phyloP scores from a whole-genome alignment of 768 basidiomycete genomes.

The Hypholoma sublateritium region DNA sequence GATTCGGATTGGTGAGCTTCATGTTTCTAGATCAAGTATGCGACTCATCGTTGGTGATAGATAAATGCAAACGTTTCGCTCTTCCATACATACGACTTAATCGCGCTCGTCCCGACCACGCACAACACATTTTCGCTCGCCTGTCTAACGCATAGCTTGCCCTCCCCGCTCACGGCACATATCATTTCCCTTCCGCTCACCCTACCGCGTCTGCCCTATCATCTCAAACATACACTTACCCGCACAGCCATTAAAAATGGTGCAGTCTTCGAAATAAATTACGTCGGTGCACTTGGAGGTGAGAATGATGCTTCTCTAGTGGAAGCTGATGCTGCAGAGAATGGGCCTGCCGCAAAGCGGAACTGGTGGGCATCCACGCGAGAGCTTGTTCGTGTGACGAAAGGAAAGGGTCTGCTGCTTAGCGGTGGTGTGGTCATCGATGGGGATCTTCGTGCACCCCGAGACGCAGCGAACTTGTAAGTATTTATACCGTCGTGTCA shows the following conservation, averaged over 20 bases:
- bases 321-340: conserved; percentile 50
- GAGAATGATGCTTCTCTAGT: conserved; percentile 48
- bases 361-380: conserved; percentile 85
- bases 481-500: conserved; percentile 18
- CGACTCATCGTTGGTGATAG: conserved; percentile 34
- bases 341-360: conserved; percentile 56
- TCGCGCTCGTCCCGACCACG: conserved; percentile 76
- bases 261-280: conserved; percentile 79
- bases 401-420: conserved; percentile 74
- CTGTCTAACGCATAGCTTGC: conserved; percentile 76
- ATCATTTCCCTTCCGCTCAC: conserved; percentile 81
- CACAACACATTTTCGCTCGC: conserved; percentile 72
- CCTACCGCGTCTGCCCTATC: conserved; percentile 73
- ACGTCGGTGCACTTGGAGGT: conserved; percentile 70
- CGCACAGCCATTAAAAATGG: conserved; percentile 82
- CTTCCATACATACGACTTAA: conserved; percentile 70
- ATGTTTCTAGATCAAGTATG: neutral
- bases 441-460: conserved; percentile 66
- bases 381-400: conserved; percentile 78
- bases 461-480: conserved; percentile 77
- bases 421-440: conserved; percentile 65
- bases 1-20: conserved; percentile 68
- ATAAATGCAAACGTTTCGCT: conserved; percentile 66
- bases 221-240: conserved; percentile 81
- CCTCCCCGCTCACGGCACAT: conserved; percentile 76